phyloP scores from a whole-genome alignment of 2,329 filamentous ascomycete genomes.

The Penicillium sp. region DNA sequence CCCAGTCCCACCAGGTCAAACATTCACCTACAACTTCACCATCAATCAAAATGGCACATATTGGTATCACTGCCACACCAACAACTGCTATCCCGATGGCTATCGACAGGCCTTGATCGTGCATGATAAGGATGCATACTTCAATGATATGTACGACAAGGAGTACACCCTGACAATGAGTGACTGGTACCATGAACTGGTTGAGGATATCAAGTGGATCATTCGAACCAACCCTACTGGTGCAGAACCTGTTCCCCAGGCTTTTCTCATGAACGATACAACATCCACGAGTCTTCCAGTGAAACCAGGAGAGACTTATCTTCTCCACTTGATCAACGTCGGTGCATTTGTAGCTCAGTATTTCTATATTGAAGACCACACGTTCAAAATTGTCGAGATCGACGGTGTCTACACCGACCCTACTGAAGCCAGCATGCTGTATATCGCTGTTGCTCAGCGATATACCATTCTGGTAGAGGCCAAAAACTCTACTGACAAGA shows the following conservation, averaged over 20 bases:
- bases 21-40: conserved; percentile 70
- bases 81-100: conserved; percentile 69
- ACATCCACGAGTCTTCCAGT: conserved; percentile 62
- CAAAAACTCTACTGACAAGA: conserved; percentile 63
- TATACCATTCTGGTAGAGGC: conserved; percentile 61
- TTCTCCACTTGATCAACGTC: conserved; percentile 75
- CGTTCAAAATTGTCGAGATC: conserved; percentile 71
- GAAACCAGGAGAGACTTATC: conserved; percentile 70
- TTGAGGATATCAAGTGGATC: conserved; percentile 57
- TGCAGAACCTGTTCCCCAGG: conserved; percentile 69
- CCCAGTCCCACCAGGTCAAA: conserved; percentile 17
- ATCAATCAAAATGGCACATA: conserved; percentile 61
- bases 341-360: conserved; percentile 67
- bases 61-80: conserved; percentile 72
- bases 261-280: conserved; percentile 70
- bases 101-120: conserved; percentile 69
- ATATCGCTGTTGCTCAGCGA: conserved; percentile 70
- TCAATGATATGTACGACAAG: conserved; percentile 58
- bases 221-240: conserved; percentile 57
- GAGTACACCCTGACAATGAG: conserved; percentile 71
- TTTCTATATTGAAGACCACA: conserved; percentile 56
- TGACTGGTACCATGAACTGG: conserved; percentile 72
- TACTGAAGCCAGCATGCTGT: conserved; percentile 65
- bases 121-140: conserved; percentile 61
- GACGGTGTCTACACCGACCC: conserved; percentile 72